These are phyloP conservation scores for Podospora fimiseda DNA, from an alignment of 495 filamentous ascomycete genomes.

Conservation along the genomic window DNA sequence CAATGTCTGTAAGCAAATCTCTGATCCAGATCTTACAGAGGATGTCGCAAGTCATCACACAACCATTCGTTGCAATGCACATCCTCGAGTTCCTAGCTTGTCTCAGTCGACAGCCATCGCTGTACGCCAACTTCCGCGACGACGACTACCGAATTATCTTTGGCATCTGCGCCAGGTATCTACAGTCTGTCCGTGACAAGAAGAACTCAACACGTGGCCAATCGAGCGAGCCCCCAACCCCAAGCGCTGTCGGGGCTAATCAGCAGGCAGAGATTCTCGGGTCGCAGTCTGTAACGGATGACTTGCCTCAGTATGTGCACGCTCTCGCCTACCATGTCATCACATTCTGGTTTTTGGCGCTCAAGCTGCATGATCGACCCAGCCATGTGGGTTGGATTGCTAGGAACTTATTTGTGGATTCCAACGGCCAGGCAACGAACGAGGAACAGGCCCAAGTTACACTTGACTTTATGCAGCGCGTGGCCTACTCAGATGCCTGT, in stretches of 20 bases:
- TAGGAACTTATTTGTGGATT: slow-evolving; percentile 73
- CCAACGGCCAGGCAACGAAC: slow-evolving; percentile 62
- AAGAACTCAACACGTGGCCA: slow-evolving; percentile 35
- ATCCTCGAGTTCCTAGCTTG: slow-evolving; percentile 89
- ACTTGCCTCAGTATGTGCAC: slow-evolving; percentile 85
- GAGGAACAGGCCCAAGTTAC: slow-evolving; percentile 93
- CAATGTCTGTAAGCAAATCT: slow-evolving; percentile 71
- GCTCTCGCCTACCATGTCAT: slow-evolving; percentile 91
- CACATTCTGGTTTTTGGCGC: slow-evolving; percentile 88
- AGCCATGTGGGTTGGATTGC: slow-evolving; percentile 87
- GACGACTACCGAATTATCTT: slow-evolving; percentile 89
- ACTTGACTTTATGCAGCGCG: slow-evolving; percentile 91
- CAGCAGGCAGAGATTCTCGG: slow-evolving; percentile 12
- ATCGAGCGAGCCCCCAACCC: slow-evolving; percentile 27
- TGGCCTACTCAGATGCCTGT: slow-evolving; percentile 77
- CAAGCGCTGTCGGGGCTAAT: slow-evolving; percentile 22
- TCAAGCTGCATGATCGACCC: slow-evolving; percentile 75
- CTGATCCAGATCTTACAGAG: slow-evolving; percentile 77
- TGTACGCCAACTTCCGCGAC: slow-evolving; percentile 80
- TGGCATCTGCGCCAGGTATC: slow-evolving; percentile 86
- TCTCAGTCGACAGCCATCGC: slow-evolving; percentile 73
- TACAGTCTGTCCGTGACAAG: slow-evolving; percentile 59
- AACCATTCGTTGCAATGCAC: slow-evolving; percentile 82
- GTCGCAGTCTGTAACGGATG: slow-evolving; percentile 44
- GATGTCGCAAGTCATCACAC: slow-evolving; percentile 92